Evolutionary conservation across 2,329 filamentous ascomycete species (phyloP), one percentile per base, ranked within the genome.

Genomic region (Zymoseptoria pseudotritici): DNA sequence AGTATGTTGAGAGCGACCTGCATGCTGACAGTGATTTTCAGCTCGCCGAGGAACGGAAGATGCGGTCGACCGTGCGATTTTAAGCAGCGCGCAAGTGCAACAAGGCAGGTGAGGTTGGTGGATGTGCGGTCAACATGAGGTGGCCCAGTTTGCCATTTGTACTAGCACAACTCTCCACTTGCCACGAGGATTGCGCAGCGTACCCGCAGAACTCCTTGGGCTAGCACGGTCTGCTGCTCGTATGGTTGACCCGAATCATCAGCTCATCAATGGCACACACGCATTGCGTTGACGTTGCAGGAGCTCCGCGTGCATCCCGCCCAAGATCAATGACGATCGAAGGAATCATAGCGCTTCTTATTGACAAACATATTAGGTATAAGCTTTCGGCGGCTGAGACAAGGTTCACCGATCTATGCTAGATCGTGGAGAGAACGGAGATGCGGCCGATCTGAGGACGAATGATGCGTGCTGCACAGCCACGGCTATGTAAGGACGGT

Each of bases 1-100:
- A 61, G 29, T n/a, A 63, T 52, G 46, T 60, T 65, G 36, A 65
- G 42, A 17, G 63, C 63, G n/a, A 65, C 26, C 46, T 62, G 63
- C 63, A 65, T 65, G 21, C 9, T 57, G 21, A 52, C 13, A 17
- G 22, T 22, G 20, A 52, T 6, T 1, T 46, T 3, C 7, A 5
- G 36, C 36, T 42, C 5, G 36, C 6, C 7, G 8, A 29, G 36
- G 6, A 46, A 46, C 2, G 13, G 17, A n/a, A 7, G 13, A 13
- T n/a, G 17, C 0, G 13, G 3, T 13, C 11, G 36, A 17, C 17
- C 17, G 13, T 2, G 36, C n/a, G 6, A 4, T 6, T 46, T 46
- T 6, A 17, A 17, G 36, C 36, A 46, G 13, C 3, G 36, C 2
- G 36, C 36, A 17, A 46, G 17, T 46, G 36, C 36, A 46, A 46